Evolutionary conservation across 164 flowering plant species (phyloP).

Genomic region (Taxillus chinensis): DNA sequence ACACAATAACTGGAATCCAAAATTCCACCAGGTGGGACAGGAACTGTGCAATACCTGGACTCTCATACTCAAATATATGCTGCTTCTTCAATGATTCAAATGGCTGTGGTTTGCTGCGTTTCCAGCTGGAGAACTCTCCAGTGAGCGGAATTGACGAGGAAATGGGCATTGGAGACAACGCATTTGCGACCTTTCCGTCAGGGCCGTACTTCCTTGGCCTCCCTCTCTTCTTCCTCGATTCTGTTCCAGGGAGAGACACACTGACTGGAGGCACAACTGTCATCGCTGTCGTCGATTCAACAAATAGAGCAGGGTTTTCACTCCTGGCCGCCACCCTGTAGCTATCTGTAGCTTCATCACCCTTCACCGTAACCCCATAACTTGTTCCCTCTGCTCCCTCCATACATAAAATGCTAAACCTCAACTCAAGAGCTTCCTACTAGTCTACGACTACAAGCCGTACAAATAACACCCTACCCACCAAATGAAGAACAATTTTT

Average conservation of each 20-base stretch:
- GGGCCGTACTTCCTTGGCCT: slow-evolving; percentile 87
- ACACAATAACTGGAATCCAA: slow-evolving; percentile 1
- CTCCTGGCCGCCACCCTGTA: slow-evolving; percentile 24
- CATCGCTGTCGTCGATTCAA: slow-evolving; percentile 8
- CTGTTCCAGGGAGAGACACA: slow-evolving; percentile 10
- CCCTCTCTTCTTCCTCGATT: slow-evolving; percentile 58
- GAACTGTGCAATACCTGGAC: slow-evolving; percentile 21
- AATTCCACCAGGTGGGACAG: not conserved
- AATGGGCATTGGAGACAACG: slow-evolving; percentile 78
- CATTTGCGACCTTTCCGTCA: slow-evolving; percentile 36
- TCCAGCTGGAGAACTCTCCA: slow-evolving; percentile 41
- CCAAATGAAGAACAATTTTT: no score
- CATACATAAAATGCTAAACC: slow-evolving; percentile 21
- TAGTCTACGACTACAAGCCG: no score
- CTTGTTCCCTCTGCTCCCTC: slow-evolving; percentile 37
- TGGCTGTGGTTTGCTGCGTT: slow-evolving; percentile 33
- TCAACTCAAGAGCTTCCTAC: no score
- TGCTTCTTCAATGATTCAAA: slow-evolving; percentile 30
- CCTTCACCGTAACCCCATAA: slow-evolving; percentile 24
- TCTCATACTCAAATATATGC: slow-evolving; percentile 27
- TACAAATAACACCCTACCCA: no score
- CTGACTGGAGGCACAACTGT: slow-evolving; percentile 13
- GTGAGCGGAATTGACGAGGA: slow-evolving; percentile 53
- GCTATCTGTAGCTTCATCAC: slow-evolving; percentile 31
- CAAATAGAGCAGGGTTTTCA: slow-evolving; percentile 15